These are phyloP conservation scores for Gossypium turneri DNA, from an alignment of 345 rosid species.

Conservation along the genomic window DNA sequence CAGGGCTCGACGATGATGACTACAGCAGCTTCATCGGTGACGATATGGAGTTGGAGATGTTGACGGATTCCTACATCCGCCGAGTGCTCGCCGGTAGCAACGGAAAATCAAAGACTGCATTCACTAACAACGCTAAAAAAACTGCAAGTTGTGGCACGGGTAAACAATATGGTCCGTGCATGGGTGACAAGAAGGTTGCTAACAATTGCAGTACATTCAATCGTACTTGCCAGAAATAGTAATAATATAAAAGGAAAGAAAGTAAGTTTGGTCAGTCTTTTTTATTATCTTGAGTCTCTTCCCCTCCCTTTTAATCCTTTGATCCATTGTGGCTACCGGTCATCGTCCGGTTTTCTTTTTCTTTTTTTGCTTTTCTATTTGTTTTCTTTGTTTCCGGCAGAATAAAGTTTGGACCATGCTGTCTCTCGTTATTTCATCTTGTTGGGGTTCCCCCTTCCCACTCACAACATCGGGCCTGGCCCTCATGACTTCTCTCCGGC, in stretches of 20 bases:
- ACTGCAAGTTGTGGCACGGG: not conserved
- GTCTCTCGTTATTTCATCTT: too few relatives aligned
- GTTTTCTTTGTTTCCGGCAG: too few relatives aligned
- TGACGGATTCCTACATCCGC: constrained; percentile 8
- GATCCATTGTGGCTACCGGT: too few relatives aligned
- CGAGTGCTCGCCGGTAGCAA: not conserved
- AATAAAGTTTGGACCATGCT: too few relatives aligned
- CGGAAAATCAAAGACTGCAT: not conserved
- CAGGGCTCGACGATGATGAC: not conserved
- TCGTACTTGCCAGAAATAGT: not conserved
- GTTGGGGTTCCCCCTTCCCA: too few relatives aligned
- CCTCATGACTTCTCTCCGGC: too few relatives aligned
- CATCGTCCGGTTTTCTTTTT: too few relatives aligned
- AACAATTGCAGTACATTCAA: not conserved
- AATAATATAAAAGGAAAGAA: not conserved
- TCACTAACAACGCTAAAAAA: not conserved
- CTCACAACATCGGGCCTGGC: too few relatives aligned
- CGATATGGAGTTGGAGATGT: not conserved
- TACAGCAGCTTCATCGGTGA: not conserved
- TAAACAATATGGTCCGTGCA: not conserved
- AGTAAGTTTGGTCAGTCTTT: not conserved
- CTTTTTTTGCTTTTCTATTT: too few relatives aligned
- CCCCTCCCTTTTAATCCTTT: not conserved
- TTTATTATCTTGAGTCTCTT: not conserved
- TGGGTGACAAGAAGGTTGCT: not conserved